Evolutionary conservation across 805 yeast species (phyloP), one percentile per base, ranked within the genome.

Genomic region (Saccharomycopsis sp.): DNA sequence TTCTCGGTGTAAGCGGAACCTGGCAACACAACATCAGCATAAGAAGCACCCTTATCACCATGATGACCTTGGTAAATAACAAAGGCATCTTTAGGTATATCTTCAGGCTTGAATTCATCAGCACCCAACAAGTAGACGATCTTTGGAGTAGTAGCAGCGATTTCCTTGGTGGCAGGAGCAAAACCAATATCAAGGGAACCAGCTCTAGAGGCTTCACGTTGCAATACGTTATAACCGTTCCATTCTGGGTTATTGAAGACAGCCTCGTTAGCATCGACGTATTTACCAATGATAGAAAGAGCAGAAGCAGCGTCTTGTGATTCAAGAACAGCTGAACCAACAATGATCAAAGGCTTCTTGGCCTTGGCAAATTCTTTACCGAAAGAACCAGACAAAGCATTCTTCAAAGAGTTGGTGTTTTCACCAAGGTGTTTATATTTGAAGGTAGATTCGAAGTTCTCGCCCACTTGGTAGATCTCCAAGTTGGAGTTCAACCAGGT

Each of bases 51-150:
- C 22, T 80, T 72, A 66, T 89, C 96, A 74, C 96, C 96, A 73
- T 89, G 96, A 73, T 89, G 96, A 58, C 96, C 96, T 75, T 89
- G 90, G 75, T 89, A 89, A 56, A 89, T 84, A 34, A 89, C 96
- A 70, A 89, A 89, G 2, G 96, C 89, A 70, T 89, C 94, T 70
- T 78, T 77, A 64, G 96, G 96, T 65, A 89, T 82, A 60, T 86
- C 86, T 60, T 78, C 73, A 61, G 84, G 81, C 61, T 78, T 74
- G 62, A 88, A 71, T 73, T 89, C 96, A 71, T 89, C 96, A 41
- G 96, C 96, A 50, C 93, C 94, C 57, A 89, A 78, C 66, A 89
- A 77, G 76, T 87, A 89, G 56, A 89, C 80, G 70, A 89, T 78
- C 75, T 89, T 89, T 59, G 96, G 87, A 66, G 74, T 73, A 54